Percentiles rank a stretch among this genome's conserved stretches.
Conservation (phyloP, 345 rosid species). For the Eucalyptus cloeziana region DNA sequence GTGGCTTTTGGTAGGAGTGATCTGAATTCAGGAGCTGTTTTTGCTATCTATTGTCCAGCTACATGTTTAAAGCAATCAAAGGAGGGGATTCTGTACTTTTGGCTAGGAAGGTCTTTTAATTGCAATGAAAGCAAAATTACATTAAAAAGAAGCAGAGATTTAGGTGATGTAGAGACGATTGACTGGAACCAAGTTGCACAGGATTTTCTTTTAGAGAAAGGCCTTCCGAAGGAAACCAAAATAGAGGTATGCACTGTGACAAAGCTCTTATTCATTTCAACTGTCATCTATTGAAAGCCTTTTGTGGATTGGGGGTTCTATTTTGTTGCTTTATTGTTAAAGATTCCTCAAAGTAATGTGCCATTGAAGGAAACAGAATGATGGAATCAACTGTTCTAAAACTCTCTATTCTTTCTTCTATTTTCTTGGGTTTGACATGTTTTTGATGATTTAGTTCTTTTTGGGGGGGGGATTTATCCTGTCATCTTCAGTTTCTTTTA, state of each 20-base stretch:
- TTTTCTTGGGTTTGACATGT: not conserved
- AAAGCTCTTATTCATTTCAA: not conserved
- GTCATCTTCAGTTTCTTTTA: not conserved
- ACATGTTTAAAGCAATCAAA: constrained; percentile 22
- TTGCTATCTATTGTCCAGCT: constrained; percentile 33
- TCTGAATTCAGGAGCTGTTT: constrained; percentile 57
- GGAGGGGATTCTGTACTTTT: constrained; percentile 51
- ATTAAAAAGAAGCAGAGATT: constrained; percentile 23
- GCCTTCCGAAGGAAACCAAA: constrained; percentile 51
- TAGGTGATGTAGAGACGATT: constrained; percentile 22
- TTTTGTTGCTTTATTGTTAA: not conserved
- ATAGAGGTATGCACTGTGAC: constrained; percentile 34
- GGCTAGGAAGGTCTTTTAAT: constrained; percentile 70
- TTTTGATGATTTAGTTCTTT: not conserved
- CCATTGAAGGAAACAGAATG: not conserved
- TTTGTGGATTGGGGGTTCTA: not conserved
- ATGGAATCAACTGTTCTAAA: not conserved
- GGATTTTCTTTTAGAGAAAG: constrained; percentile 41
- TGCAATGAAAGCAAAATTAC: constrained; percentile 20
- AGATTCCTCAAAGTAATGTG: not conserved
- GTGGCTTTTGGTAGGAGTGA: constrained; percentile 17
- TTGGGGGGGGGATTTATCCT: not conserved
- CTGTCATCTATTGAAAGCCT: not conserved
- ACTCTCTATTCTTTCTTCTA: not conserved
- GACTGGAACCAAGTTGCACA: constrained; percentile 53